These are phyloP conservation scores for Wickerhamomyces subpelliculosus DNA, from an alignment of 805 yeast genomes.

Conservation along the genomic window DNA sequence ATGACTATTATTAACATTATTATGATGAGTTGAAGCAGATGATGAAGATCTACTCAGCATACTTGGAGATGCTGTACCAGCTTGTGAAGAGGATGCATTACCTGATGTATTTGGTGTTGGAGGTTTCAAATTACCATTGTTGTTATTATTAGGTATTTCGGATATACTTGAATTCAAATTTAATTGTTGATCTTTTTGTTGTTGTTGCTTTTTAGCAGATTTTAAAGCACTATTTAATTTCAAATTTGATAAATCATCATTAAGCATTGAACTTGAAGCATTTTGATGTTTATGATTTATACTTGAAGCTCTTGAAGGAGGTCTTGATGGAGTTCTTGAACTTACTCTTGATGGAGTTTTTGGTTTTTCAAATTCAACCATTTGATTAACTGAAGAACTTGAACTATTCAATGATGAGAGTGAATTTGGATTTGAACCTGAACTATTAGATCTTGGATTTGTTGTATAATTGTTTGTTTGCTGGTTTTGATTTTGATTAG, in stretches of 20 bases:
- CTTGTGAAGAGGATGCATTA: neutral
- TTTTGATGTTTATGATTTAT: constrained; percentile 5
- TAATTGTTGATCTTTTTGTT: neutral
- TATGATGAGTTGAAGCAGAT: constrained; percentile 9
- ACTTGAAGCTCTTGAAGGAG: constrained; percentile 3
- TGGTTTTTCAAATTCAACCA: neutral
- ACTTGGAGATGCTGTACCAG: neutral
- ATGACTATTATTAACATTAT: neutral
- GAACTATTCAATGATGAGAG: constrained; percentile 1
- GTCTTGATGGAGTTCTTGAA: constrained; percentile 2
- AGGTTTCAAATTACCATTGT: too few relatives aligned
- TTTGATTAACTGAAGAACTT: constrained; percentile 1
- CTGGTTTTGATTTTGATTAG: too few relatives aligned
- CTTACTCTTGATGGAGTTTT: neutral
- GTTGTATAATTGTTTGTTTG: neutral
- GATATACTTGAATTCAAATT: too few relatives aligned
- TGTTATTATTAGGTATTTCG: too few relatives aligned
- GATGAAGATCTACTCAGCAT: constrained; percentile 18
- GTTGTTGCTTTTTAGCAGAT: neutral
- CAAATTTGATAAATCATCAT: constrained; percentile 5
- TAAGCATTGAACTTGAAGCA: neutral
- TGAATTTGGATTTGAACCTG: neutral
- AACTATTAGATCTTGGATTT: neutral
- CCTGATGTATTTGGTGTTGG: neutral
- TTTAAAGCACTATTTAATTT: constrained; percentile 1